phyloP scores from a whole-genome alignment of 2,329 filamentous ascomycete species.

The Botrytis squamosa region DNA sequence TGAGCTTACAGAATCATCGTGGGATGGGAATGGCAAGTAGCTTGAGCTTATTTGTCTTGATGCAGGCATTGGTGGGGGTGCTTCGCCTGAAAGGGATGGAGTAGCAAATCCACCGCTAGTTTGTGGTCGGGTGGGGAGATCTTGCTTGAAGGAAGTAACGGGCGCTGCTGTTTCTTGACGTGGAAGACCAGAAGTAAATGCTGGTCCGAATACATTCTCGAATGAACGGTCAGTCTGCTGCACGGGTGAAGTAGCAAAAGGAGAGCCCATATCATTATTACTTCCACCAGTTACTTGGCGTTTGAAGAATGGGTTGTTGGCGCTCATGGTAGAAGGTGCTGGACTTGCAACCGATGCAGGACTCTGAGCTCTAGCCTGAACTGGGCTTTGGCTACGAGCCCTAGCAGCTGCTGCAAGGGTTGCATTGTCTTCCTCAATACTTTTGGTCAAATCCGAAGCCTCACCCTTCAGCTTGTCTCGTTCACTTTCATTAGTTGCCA shows the following conservation, averaged over 20 bases:
- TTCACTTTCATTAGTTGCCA: constrained; percentile 84
- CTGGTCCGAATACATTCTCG: constrained; percentile 81
- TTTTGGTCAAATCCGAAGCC: constrained; percentile 65
- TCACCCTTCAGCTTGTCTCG: constrained; percentile 84
- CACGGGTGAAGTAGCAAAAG: constrained; percentile 42
- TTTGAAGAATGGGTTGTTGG: constrained; percentile 94
- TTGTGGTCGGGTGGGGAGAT: constrained; percentile 30
- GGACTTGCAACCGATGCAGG: constrained; percentile 65
- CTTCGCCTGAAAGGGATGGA: constrained; percentile 59
- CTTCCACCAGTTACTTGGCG: constrained; percentile 51
- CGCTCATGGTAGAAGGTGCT: constrained; percentile 64
- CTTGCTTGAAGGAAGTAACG: constrained; percentile 59
- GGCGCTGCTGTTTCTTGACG: constrained; percentile 46
- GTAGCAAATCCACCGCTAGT: constrained; percentile 32
- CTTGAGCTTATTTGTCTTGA: constrained; percentile 76
- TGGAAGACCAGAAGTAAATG: constrained; percentile 50
- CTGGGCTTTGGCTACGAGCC: constrained; percentile 23
- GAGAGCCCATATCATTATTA: constrained; percentile 50
- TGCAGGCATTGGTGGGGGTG: constrained; percentile 63
- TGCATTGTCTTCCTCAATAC: constrained; percentile 56
- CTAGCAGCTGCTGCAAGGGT: constrained; percentile 50
- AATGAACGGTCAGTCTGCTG: constrained; percentile 65
- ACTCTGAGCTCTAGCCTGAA: constrained; percentile 35
- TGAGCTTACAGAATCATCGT: constrained; percentile 68
- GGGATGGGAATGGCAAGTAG: constrained; percentile 67